Evolutionary conservation across 2,329 filamentous ascomycete species (phyloP).

Genomic region (Colletotrichum sp.): DNA sequence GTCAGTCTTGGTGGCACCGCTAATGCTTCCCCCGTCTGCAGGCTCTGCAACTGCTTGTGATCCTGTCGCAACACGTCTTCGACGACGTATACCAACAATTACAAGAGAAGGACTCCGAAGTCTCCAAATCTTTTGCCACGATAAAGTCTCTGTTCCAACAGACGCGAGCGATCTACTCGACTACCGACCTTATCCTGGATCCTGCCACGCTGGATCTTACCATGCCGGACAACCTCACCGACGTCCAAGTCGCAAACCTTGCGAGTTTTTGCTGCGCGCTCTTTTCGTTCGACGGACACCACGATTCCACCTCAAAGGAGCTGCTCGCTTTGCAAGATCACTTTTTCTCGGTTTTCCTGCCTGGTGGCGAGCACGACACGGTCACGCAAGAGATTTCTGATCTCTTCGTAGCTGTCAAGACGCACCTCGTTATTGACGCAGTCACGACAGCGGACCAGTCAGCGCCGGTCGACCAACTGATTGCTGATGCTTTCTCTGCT

Average conservation of each 20-base stretch:
- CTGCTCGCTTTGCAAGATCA: constrained; percentile 51
- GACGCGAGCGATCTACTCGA: constrained; percentile 37
- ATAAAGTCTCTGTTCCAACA: constrained; percentile 37
- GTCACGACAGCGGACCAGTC: constrained; percentile 54
- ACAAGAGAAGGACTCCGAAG: constrained; percentile 36
- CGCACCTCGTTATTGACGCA: constrained; percentile 57
- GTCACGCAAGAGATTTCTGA: constrained; percentile 46
- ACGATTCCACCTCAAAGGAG: constrained; percentile 34
- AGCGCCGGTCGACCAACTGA: constrained; percentile 50
- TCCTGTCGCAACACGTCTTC: constrained; percentile 40
- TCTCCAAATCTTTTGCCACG: constrained; percentile 34
- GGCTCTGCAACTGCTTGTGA: constrained; percentile 43
- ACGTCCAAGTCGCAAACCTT: constrained; percentile 54
- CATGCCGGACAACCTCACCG: constrained; percentile 35
- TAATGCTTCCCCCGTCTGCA: constrained; percentile 21
- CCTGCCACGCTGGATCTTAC: constrained; percentile 33
- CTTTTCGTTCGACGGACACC: constrained; percentile 44
- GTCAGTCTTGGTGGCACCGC: constrained; percentile 16
- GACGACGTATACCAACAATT: constrained; percentile 39
- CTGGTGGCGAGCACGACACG: constrained; percentile 41
- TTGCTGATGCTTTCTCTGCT: constrained; percentile 61
- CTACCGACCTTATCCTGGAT: constrained; percentile 34
- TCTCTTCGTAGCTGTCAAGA: constrained; percentile 52
- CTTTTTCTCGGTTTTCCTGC: constrained; percentile 47
- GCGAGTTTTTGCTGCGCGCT: constrained; percentile 47